Percentiles rank a stretch among this genome's conserved stretches.
Evolutionary conservation across 768 basidiomycete genomes (phyloP).

Genomic region (Megacollybia marginata): DNA sequence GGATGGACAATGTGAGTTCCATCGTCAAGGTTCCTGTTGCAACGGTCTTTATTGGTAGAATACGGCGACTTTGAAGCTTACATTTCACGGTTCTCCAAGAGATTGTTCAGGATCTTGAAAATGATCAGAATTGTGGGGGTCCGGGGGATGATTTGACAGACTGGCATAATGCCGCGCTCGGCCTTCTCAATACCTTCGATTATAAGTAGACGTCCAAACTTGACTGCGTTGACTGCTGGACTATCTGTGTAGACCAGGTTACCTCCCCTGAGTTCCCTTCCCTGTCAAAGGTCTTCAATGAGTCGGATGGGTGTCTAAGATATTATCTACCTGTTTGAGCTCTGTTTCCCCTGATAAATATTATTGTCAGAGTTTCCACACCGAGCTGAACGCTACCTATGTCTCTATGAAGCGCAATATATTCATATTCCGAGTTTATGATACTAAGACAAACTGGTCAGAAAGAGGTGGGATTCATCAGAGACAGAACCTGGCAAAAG

Average conservation of each 20-base stretch:
- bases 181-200: constrained; percentile 69
- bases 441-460: constrained; percentile 23
- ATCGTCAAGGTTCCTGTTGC: constrained; percentile 55
- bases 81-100: constrained; percentile 70
- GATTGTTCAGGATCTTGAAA: constrained; percentile 46
- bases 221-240: constrained; percentile 58
- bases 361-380: neutral
- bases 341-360: constrained; percentile 32
- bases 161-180: constrained; percentile 67
- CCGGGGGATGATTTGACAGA: constrained; percentile 18
- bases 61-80: constrained; percentile 13
- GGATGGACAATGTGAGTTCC: constrained; percentile 66
- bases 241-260: constrained; percentile 64
- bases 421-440: constrained; percentile 64
- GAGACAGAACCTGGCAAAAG: constrained; percentile 42
- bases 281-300: constrained; percentile 20
- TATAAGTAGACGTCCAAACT: constrained; percentile 56
- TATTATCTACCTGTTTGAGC: constrained; percentile 45
- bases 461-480: neutral
- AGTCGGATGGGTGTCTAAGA: neutral
- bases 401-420: constrained; percentile 59
- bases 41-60: neutral
- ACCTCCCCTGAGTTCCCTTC: constrained; percentile 53
- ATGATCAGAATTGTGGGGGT: neutral
- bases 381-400: constrained; percentile 68